Percentiles rank a stretch among this genome's conserved stretches.
Conservation (phyloP, 345 rosid species). For the Eutrema japonicum region DNA sequence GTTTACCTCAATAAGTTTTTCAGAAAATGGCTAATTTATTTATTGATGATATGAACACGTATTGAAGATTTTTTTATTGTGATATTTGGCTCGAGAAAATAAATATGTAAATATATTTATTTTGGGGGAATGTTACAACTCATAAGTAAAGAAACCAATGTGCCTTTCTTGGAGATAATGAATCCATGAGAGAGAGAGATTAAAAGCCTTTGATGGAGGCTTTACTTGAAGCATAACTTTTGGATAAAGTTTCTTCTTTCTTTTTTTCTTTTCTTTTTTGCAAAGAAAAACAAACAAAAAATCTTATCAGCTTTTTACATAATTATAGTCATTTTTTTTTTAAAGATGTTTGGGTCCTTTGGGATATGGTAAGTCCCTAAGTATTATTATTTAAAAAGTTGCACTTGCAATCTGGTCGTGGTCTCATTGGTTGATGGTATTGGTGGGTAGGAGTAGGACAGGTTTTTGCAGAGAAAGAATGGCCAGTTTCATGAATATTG, state of each 20-base stretch:
- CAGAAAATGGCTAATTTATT: neutral
- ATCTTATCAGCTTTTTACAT: constrained; percentile 23
- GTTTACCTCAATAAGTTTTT: neutral
- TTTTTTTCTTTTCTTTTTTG: neutral
- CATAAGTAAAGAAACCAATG: constrained; percentile 40
- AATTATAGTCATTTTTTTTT: neutral
- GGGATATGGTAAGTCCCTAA: constrained; percentile 32
- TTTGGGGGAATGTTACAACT: constrained; percentile 39
- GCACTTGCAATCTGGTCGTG: constrained; percentile 36
- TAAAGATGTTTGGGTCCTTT: neutral
- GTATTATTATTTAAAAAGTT: neutral
- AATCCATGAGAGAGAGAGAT: constrained; percentile 20
- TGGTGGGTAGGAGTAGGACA: constrained; percentile 34
- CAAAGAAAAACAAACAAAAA: constrained; percentile 1
- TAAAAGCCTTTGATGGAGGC: constrained; percentile 44
- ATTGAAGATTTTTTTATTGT: neutral
- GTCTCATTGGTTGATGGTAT: constrained; percentile 38
- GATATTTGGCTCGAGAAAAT: neutral
- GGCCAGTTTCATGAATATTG: constrained; percentile 6
- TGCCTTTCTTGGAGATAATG: constrained; percentile 41
- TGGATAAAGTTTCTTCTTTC: constrained; percentile 36
- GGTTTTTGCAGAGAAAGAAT: constrained; percentile 34
- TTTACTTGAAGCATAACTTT: constrained; percentile 53
- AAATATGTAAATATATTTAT: neutral
- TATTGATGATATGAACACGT: neutral